phyloP scores from a whole-genome alignment of 2,329 filamentous ascomycete genomes.

The Calonectria honghensis region DNA sequence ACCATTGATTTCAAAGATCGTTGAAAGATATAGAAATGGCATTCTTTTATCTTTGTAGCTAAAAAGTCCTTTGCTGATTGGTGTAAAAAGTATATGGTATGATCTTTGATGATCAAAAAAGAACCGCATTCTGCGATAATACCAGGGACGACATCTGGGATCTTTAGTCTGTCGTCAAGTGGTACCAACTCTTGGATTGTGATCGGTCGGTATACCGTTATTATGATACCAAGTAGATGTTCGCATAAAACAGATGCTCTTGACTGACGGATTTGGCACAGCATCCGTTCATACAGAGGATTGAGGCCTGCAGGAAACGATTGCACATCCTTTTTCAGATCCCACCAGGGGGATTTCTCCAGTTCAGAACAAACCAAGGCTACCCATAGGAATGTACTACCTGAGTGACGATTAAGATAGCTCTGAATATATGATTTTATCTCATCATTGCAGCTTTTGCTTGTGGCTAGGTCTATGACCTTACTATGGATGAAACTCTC shows the following conservation, averaged over 20 bases:
- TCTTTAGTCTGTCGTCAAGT: not conserved
- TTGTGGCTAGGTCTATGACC: not conserved
- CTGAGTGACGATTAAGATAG: not conserved
- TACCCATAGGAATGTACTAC: not conserved
- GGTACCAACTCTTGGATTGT: not conserved
- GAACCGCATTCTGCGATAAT: not conserved
- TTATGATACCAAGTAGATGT: not conserved
- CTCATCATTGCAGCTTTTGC: not conserved
- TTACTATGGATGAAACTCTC: not conserved
- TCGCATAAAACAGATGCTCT: not conserved
- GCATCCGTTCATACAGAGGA: not conserved
- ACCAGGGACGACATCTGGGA: not conserved
- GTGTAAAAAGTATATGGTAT: not conserved
- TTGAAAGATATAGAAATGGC: not conserved
- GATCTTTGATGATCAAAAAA: not conserved
- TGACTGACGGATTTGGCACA: not conserved
- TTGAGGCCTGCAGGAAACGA: not conserved
- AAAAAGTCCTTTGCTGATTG: constrained; percentile 15
- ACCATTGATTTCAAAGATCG: not conserved
- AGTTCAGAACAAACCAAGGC: not conserved
- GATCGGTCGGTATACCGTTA: not conserved
- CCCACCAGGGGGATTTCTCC: not conserved
- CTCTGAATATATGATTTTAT: not conserved
- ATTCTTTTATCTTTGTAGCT: not conserved
- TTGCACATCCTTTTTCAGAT: not conserved